phyloP scores from a whole-genome alignment of 1,284 basidiomycete species.

The Pseudozyma flocculosa region DNA sequence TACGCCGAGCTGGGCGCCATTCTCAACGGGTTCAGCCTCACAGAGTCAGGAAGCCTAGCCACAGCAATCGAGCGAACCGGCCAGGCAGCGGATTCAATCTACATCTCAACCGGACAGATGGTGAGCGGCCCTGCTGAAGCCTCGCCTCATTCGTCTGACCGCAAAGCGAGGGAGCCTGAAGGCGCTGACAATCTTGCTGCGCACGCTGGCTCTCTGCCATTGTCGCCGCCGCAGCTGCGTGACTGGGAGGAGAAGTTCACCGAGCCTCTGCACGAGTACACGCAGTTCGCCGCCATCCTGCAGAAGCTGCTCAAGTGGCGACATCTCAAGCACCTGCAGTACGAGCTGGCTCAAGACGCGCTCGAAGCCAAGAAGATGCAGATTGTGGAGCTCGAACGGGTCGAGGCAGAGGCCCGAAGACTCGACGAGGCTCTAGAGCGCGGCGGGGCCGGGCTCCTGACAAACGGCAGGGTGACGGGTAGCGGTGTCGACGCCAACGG shows the following conservation, averaged over 20 bases:
- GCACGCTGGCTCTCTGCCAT: neutral
- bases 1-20: constrained; percentile 92
- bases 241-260: constrained; percentile 73
- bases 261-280: constrained; percentile 92
- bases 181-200: too few species aligned
- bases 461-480: constrained; percentile 9
- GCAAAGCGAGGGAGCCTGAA: too few species aligned
- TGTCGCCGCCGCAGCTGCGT: constrained; percentile 66
- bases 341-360: constrained; percentile 90
- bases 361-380: constrained; percentile 83
- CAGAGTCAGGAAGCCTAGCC: constrained; percentile 73
- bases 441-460: constrained; percentile 41
- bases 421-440: constrained; percentile 77
- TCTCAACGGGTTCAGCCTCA: constrained; percentile 91
- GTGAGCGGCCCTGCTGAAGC: constrained; percentile 4
- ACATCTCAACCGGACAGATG: constrained; percentile 74
- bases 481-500: constrained; percentile 31
- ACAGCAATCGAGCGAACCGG: constrained; percentile 85
- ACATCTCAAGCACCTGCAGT: constrained; percentile 97
- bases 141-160: neutral
- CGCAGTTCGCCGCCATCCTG: constrained; percentile 91
- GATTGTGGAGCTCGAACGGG: constrained; percentile 86
- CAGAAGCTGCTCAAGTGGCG: constrained; percentile 89
- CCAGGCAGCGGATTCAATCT: constrained; percentile 91
- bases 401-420: constrained; percentile 83